Evolutionary conservation across 2,329 filamentous ascomycete species (phyloP).

Genomic region (Pestalotiopsis sp.): DNA sequence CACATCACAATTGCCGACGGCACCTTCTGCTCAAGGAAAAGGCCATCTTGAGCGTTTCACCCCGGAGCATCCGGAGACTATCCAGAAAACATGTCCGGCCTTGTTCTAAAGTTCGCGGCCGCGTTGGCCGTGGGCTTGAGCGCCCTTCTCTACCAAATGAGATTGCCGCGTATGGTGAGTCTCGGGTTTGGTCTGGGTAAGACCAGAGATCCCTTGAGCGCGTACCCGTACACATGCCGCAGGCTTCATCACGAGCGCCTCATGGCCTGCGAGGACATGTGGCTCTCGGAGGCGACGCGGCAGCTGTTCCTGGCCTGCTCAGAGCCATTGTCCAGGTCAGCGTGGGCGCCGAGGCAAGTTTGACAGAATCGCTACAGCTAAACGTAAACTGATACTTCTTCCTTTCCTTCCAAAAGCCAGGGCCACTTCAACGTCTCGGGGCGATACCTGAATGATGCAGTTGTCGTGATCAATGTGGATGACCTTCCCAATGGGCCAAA

Average conservation of each 20-base stretch:
- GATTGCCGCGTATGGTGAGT: slow-evolving; percentile 20
- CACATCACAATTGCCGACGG: too few relatives aligned
- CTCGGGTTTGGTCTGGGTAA: slow-evolving; percentile 24
- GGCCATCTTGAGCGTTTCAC: too few relatives aligned
- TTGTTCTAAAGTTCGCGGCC: background rate
- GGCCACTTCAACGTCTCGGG: slow-evolving; percentile 26
- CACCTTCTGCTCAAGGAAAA: too few relatives aligned
- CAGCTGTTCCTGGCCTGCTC: slow-evolving; percentile 33
- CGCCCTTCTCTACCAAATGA: slow-evolving; percentile 19
- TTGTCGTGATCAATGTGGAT: slow-evolving; percentile 35
- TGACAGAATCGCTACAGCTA: background rate
- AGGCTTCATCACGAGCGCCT: slow-evolving; percentile 27
- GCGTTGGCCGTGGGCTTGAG: slow-evolving; percentile 14
- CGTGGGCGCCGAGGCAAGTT: slow-evolving; percentile 29
- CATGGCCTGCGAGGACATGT: slow-evolving; percentile 34
- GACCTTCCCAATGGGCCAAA: slow-evolving; percentile 18
- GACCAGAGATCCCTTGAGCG: slow-evolving; percentile 25
- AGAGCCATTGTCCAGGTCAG: slow-evolving; percentile 17
- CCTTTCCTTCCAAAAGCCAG: background rate
- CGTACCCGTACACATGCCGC: slow-evolving; percentile 31
- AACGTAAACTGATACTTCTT: background rate
- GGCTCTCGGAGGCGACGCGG: slow-evolving; percentile 30
- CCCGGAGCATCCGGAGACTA: background rate
- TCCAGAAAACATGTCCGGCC: background rate
- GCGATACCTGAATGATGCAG: slow-evolving; percentile 30